phyloP scores from a whole-genome alignment of 768 basidiomycete species.

The Tulasnella sp. region DNA sequence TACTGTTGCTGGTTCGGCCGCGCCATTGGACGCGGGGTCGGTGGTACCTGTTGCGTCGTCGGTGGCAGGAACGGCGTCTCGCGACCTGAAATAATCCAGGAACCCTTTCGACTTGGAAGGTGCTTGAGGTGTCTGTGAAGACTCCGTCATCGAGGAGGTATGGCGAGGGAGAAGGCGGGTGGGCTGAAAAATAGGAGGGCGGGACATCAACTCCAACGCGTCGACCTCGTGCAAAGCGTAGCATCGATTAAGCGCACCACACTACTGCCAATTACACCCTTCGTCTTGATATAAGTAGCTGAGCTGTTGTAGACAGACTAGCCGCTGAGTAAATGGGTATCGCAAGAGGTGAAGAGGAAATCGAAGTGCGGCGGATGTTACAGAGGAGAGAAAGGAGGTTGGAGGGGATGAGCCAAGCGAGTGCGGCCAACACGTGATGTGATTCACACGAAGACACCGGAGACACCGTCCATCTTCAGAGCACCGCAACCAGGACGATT shows the following conservation, averaged over 20 bases:
- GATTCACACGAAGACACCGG: neutral
- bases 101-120: slow-evolving; percentile 10
- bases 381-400: neutral
- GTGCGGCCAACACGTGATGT: neutral
- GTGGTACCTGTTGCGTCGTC: neutral
- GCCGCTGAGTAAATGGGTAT: neutral
- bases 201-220: neutral
- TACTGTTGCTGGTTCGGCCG: neutral
- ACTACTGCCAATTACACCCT: neutral
- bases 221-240: neutral
- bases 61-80: neutral
- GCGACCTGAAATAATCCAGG: slow-evolving; percentile 5
- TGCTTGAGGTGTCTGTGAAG: neutral
- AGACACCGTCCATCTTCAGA: neutral
- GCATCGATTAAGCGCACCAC: neutral
- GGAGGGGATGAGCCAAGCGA: neutral
- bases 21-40: neutral
- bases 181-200: neutral
- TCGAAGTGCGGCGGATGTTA: neutral
- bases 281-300: neutral
- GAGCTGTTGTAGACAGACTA: neutral
- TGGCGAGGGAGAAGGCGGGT: neutral
- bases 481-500: no score
- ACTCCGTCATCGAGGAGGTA: neutral
- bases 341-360: neutral